A percentile compares a stretch with the other conserved stretches of the same genome.
These are phyloP conservation scores for Phytophthora sansomeana DNA, from an alignment of 352 stramenopile species.

Conservation along the genomic window DNA sequence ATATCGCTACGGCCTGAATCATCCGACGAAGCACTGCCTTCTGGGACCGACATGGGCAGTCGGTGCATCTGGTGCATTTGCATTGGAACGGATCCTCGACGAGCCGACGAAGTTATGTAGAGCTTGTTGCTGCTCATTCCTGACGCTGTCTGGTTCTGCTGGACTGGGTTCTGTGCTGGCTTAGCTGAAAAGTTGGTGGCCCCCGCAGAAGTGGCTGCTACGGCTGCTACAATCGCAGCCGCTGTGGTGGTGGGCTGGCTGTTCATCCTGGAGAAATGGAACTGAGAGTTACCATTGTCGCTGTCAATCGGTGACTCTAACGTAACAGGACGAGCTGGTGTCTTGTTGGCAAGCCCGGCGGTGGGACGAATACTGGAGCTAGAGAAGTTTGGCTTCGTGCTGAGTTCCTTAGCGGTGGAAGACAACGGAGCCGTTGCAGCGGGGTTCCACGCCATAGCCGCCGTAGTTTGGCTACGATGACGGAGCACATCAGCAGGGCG, in stretches of 20 bases:
- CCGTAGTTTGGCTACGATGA: conserved; percentile 39
- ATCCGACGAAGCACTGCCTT: conserved; percentile 19
- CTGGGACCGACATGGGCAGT: conserved; percentile 30
- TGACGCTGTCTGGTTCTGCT: conserved; percentile 8
- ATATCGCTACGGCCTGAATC: conserved; percentile 42
- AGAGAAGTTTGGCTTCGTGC: conserved; percentile 19
- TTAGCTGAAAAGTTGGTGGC: conserved; percentile 6
- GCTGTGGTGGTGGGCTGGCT: conserved; percentile 22
- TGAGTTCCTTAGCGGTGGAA: conserved; percentile 14
- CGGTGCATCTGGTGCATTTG: conserved; percentile 30
- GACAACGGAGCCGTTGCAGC: conserved; percentile 29
- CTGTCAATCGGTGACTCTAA: conserved; percentile 3
- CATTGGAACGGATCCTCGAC: conserved; percentile 24
- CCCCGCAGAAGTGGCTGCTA: conserved; percentile 10
- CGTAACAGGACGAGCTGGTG: neutral
- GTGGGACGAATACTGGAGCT: conserved; percentile 25
- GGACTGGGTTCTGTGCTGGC: neutral
- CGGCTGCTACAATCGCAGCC: conserved; percentile 40
- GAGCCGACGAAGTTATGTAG: conserved; percentile 20
- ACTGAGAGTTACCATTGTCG: conserved; percentile 14
- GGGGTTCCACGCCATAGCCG: conserved; percentile 27
- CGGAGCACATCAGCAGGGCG: conserved; percentile 40
- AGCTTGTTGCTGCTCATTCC: conserved; percentile 23
- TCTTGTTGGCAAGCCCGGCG: conserved; percentile 1
- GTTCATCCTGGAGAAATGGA: conserved; percentile 36